phyloP scores from a whole-genome alignment of 1,284 basidiomycete genomes.

The Porogramme epimiltina region DNA sequence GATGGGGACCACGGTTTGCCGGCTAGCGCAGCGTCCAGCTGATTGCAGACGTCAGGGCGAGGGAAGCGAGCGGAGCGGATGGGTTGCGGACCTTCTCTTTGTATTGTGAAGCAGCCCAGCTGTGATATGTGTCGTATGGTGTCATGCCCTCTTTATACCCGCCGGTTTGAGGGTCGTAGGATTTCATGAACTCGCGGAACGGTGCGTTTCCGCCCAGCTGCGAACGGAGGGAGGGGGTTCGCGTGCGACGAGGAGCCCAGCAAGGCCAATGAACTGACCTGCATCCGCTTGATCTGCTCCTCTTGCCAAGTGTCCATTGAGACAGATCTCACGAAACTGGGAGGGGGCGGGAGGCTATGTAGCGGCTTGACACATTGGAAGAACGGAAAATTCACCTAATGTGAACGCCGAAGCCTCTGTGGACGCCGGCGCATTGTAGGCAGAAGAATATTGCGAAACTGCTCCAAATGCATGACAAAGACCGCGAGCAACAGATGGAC shows the following conservation, averaged over 20 bases:
- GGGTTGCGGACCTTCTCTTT: conserved; percentile 75
- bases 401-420: conserved; percentile 89
- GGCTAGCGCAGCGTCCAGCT: conserved; percentile 74
- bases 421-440: conserved; percentile 87
- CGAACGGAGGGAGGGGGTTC: conserved; percentile 10
- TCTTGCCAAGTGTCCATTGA: conserved; percentile 97
- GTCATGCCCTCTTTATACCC: conserved; percentile 74
- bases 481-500: conserved; percentile 21
- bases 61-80: conserved; percentile 4
- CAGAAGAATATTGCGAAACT: conserved; percentile 90
- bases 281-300: conserved; percentile 89
- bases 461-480: conserved; percentile 18
- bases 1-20: conserved; percentile 75
- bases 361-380: not conserved
- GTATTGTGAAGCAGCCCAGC: conserved; percentile 91
- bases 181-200: conserved; percentile 78
- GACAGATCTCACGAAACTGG: conserved; percentile 89
- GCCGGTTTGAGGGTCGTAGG: conserved; percentile 73
- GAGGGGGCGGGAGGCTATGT: conserved; percentile 1
- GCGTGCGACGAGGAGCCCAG: conserved; percentile 4
- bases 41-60: conserved; percentile 5
- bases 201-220: conserved; percentile 85
- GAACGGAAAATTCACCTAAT: conserved; percentile 53
- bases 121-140: conserved; percentile 84
- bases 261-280: conserved; percentile 49